Percentiles rank a stretch among this genome's conserved stretches.
Conservation (phyloP, 768 basidiomycete species). For the Gloeophyllum trabeum region DNA sequence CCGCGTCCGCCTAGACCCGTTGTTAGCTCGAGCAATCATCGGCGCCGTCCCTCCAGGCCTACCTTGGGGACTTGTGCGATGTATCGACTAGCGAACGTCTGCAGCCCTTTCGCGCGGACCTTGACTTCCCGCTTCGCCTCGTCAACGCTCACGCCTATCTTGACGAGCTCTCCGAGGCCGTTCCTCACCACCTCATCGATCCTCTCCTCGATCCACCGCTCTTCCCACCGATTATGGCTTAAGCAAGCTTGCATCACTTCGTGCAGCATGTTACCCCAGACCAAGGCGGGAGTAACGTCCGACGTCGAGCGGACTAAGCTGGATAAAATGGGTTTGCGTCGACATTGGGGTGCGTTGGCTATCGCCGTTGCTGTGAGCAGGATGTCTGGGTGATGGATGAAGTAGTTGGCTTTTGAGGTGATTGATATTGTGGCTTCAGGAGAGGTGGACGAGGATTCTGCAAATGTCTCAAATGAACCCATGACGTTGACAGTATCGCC, state of each 20-base stretch:
- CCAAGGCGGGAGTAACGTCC: constrained; percentile 52
- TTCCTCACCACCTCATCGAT: constrained; percentile 41
- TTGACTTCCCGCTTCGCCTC: constrained; percentile 57
- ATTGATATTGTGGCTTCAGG: constrained; percentile 39
- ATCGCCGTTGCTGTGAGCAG: constrained; percentile 87
- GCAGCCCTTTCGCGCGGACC: constrained; percentile 51
- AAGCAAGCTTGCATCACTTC: constrained; percentile 83
- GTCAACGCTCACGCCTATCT: constrained; percentile 43
- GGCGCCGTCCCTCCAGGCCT: too few species aligned
- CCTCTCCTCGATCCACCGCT: constrained; percentile 44
- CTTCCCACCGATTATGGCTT: constrained; percentile 46
- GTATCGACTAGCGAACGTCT: constrained; percentile 55
- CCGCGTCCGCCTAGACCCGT: constrained; percentile 40
- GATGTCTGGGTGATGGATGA: constrained; percentile 88
- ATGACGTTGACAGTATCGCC: constrained; percentile 80
- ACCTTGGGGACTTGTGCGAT: constrained; percentile 28
- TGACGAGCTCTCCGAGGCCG: constrained; percentile 48
- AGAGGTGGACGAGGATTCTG: constrained; percentile 19
- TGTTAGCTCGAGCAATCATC: too few species aligned
- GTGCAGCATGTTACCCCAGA: constrained; percentile 93
- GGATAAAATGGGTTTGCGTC: constrained; percentile 78
- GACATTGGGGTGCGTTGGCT: constrained; percentile 72
- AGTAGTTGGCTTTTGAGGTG: constrained; percentile 49
- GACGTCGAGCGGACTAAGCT: constrained; percentile 45
- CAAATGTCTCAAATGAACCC: constrained; percentile 31